These are phyloP conservation scores for Moesziomyces sp. DNA, from an alignment of 1,284 basidiomycete genomes.

Conservation along the genomic window DNA sequence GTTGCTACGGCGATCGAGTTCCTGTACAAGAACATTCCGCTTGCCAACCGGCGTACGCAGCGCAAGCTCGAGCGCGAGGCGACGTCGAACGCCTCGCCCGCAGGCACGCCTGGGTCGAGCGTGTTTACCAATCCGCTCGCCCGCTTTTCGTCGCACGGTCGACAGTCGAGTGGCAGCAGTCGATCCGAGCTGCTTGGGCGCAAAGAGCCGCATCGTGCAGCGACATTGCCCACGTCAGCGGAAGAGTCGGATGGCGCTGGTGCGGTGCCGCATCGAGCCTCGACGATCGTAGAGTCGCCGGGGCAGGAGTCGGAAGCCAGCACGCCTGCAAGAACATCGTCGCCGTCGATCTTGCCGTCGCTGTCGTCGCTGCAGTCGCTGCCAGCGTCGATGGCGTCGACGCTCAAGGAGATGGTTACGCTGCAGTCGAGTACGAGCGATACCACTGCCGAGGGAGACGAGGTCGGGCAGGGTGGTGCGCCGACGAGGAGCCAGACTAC, in stretches of 20 bases:
- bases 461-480: not conserved
- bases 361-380: conserved; percentile 13
- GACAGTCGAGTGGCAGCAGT: conserved; percentile 9
- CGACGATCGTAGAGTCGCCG: conserved; percentile 18
- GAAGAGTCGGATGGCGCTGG: not conserved
- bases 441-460: conserved; percentile 40
- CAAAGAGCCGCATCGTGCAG: conserved; percentile 8
- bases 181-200: not conserved
- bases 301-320: not conserved
- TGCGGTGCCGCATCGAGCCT: not conserved
- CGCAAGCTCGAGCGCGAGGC: conserved; percentile 28
- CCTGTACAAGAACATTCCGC: conserved; percentile 50
- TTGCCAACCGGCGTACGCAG: conserved; percentile 34
- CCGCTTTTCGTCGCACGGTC: conserved; percentile 12
- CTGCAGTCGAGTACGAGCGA: conserved; percentile 14
- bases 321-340: not conserved
- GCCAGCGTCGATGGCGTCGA: conserved; percentile 18
- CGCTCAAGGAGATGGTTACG: conserved; percentile 33
- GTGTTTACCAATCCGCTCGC: conserved; percentile 14
- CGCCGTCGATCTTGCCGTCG: conserved; percentile 11
- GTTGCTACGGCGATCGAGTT: conserved; percentile 55
- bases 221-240: conserved; percentile 10
- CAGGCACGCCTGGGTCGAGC: conserved; percentile 1
- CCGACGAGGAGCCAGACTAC: conserved; percentile 3
- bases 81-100: conserved; percentile 2